Base-by-base conservation (phyloP, 176 grass and related monocot genomes). In the Elymus sibiricus region DNA sequence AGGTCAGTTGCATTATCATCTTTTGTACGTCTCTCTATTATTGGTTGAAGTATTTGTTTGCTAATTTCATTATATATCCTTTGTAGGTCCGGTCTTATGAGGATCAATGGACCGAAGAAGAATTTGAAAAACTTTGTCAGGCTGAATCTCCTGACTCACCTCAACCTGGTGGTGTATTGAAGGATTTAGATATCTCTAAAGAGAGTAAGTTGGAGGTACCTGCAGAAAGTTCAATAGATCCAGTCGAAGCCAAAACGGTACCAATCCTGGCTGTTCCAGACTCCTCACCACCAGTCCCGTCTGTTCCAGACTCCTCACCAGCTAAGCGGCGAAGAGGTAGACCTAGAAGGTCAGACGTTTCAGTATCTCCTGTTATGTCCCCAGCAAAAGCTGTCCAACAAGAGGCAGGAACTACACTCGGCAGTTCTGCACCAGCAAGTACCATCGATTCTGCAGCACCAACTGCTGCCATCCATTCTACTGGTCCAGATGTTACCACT, bases 31-130 rank as follows among this genome's bases (percentile, higher is more conserved):
- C 56, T 86, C 47, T 39, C 38, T 32, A 24, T 74, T 63, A 67
- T 14, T 35, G 2, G 59, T 78, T 86, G 47, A 51, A 56, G 43
- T 43, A 74, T 79, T 56, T 46, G 32, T 85, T 56, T 78, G 24
- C 76, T 89, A 74, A 89, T 75, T 78, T 19, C 26, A 47, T 76
- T 6, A 70, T 5, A 70, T 82, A 66, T 88, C 34, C 21, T 75
- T 64, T 83, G 25, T 82, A 99, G 97, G 97, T 99, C 60, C 93
- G 97, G 40, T 99, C 94, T 75, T 99, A 99, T 73, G 97, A 95
- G 84, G 97, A 99, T 77, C 97, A 99, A 73, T 99, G 94, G 97
- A 96, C 97, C 16, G 97, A 99, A 89, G 97, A 99, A 94, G 97
- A 99, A 78, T 99, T 99, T 76, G 97, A 99, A 86, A 99, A 99